Evolutionary conservation across 306 rosid species (phyloP).

Genomic region (Corylus heterophylla): DNA sequence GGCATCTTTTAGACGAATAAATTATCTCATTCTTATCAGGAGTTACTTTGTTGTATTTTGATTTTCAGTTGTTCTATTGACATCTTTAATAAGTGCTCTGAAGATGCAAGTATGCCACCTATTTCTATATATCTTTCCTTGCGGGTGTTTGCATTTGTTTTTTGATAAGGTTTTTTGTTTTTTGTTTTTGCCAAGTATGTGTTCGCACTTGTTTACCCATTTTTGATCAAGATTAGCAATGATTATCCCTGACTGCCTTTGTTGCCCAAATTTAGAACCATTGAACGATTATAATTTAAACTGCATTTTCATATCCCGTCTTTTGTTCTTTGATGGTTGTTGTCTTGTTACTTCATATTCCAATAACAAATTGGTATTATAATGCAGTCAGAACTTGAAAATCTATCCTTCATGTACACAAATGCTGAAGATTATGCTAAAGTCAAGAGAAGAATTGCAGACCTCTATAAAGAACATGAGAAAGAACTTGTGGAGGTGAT

Average conservation of each 20-base stretch:
- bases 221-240: neutral
- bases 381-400: conserved; percentile 95
- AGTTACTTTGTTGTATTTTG: neutral
- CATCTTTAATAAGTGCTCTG: neutral
- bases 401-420: conserved; percentile 92
- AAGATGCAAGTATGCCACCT: neutral
- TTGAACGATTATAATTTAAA: conserved; percentile 15
- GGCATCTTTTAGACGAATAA: neutral
- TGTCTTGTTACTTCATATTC: conserved; percentile 14
- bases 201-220: neutral
- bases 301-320: conserved; percentile 3
- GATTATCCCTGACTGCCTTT: neutral
- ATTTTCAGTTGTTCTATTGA: neutral
- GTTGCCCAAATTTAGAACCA: neutral
- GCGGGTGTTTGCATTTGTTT: neutral
- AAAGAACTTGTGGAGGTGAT: conserved; percentile 91
- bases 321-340: conserved; percentile 17
- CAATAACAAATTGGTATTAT: conserved; percentile 17
- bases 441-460: conserved; percentile 85
- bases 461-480: conserved; percentile 83
- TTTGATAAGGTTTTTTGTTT: neutral
- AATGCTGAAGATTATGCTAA: conserved; percentile 92
- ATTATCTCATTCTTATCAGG: neutral
- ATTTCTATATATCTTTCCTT: no score
- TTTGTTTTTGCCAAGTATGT: neutral